Evolutionary conservation across 768 basidiomycete genomes (phyloP).

Genomic region (Strobilomyces dryophilus): DNA sequence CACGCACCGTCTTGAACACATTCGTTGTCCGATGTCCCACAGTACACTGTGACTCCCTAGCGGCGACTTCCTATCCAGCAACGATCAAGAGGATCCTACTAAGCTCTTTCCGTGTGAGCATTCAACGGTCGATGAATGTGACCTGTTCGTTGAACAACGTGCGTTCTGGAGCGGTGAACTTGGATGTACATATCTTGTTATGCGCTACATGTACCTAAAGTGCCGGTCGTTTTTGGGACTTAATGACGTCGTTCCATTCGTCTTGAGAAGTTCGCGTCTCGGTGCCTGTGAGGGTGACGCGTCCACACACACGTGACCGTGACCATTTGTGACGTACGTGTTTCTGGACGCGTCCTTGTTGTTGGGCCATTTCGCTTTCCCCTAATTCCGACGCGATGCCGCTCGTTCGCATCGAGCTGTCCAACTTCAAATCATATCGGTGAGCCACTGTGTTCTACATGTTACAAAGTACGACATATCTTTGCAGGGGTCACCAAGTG

Average conservation of each 20-base stretch:
- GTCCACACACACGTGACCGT: slow-evolving; percentile 13
- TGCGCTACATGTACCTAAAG: slow-evolving; percentile 1
- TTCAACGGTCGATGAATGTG: neutral
- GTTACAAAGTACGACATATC: slow-evolving; percentile 1
- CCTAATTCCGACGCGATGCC: slow-evolving; percentile 47
- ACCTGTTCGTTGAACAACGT: neutral
- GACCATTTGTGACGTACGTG: slow-evolving; percentile 24
- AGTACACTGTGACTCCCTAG: slow-evolving; percentile 22
- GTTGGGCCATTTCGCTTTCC: slow-evolving; percentile 8
- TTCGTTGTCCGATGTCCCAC: slow-evolving; percentile 21
- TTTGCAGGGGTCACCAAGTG: slow-evolving; percentile 65
- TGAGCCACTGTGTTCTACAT: slow-evolving; percentile 21
- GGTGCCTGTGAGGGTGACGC: neutral
- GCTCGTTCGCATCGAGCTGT: slow-evolving; percentile 80
- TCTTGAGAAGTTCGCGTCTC: neutral
- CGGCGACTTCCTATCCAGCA: slow-evolving; percentile 21
- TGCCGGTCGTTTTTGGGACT: slow-evolving; percentile 8
- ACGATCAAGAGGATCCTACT: slow-evolving; percentile 16
- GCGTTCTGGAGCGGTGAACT: neutral
- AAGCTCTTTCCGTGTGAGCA: slow-evolving; percentile 13
- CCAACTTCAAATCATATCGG: slow-evolving; percentile 97
- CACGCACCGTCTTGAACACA: slow-evolving; percentile 23
- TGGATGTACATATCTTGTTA: neutral
- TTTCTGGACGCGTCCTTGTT: slow-evolving; percentile 15
- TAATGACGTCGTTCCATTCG: neutral